Base-by-base conservation (phyloP, 768 basidiomycete genomes). In the Boletellus ananas region DNA sequence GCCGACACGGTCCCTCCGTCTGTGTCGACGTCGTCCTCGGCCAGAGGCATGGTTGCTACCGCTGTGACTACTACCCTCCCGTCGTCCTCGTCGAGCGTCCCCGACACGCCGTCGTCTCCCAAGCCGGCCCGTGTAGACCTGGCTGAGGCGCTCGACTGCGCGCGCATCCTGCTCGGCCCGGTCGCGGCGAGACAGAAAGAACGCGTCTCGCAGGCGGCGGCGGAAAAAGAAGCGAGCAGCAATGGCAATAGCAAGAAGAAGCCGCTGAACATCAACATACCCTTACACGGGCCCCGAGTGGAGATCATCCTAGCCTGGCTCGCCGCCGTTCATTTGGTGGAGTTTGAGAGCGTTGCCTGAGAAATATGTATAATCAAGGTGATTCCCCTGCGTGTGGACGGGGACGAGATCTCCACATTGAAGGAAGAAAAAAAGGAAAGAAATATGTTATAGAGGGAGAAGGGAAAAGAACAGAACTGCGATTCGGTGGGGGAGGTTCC, bases 231-330 rank as follows among this genome's bases (percentile, higher is more conserved):
- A 11, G 9, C 29, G 38, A 63, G 56, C 45, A 70, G 60, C 38
- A 63, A 56, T 44, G 69, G 61, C 49, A 79, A 56, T 44, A 69
- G 61, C 50, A 79, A 76, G 70, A 81, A 82, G 72, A 85, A 81
- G 65, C 71, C 79, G 34, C 58, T 80, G 54, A 77, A 82, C 44
- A 87, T 91, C 65, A 88, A 83, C 61, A 89, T 93, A 49, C 87
- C 89, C 10, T 70, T 93, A 55, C 88, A 91, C 67, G 90, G 90
- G 0, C 90, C 91, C 33, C 78, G 89, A 6, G 90, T 93, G 40
- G 90, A 93, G 68, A 76, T 93, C 49, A 75, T 91, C 48, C 75
- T 93, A 49, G 90, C 90, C 37, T 93, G 89, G 89, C 71, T 93
- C 47, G 90, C 77, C 21, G 89, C 87, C 16, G 85, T 90, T 49